A percentile compares a stretch with the other conserved stretches of the same genome.
Evolutionary conservation across 176 grass and related monocot species (phyloP).

Genomic region (Carex cristatella): DNA sequence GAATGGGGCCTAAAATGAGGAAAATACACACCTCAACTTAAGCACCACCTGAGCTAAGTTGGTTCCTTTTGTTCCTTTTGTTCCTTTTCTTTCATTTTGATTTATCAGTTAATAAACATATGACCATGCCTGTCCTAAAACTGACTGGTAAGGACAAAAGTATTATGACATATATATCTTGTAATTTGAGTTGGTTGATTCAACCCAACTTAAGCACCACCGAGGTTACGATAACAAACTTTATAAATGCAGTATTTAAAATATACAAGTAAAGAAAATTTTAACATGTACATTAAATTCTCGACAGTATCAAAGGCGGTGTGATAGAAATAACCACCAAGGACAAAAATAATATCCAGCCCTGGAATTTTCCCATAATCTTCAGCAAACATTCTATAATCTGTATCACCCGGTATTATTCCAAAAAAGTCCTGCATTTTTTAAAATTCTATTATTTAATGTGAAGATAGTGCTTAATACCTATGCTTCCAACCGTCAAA

Average conservation of each 20-base stretch:
- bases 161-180: not conserved
- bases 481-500: too few species aligned
- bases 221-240: not conserved
- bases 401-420: constrained; percentile 97
- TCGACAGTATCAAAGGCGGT: constrained; percentile 92
- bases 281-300: constrained; percentile 68
- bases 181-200: not conserved
- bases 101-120: not conserved
- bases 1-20: not conserved
- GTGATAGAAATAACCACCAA: constrained; percentile 99
- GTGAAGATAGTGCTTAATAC: not conserved
- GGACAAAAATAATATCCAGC: constrained; percentile 99
- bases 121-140: not conserved
- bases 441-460: not conserved
- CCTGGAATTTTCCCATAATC: constrained; percentile 89
- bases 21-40: not conserved
- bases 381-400: constrained; percentile 98
- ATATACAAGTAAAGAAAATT: constrained; percentile 12
- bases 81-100: too few species aligned
- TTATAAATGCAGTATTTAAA: constrained; percentile 5
- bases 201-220: not conserved
- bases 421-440: constrained; percentile 92
- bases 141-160: not conserved
- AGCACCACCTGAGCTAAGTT: too few species aligned
- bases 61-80: too few species aligned